Base-by-base conservation (phyloP, 768 basidiomycete genomes). In the Lactifluus hygrophoroides region DNA sequence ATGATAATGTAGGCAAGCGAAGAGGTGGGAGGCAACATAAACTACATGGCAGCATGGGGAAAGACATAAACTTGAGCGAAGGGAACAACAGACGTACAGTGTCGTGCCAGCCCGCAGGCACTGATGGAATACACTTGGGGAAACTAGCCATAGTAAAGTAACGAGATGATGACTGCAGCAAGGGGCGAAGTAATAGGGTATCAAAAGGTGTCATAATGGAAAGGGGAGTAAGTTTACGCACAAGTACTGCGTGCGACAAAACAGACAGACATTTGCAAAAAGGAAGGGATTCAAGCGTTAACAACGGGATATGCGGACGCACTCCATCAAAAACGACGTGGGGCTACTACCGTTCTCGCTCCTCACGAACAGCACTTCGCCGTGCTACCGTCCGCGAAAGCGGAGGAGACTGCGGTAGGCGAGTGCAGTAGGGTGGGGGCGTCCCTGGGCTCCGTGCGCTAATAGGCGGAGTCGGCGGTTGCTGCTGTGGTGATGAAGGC, bases 381-480 rank as follows among this genome's bases (percentile, higher is more conserved):
- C 32, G 44, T 21, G 52, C n/a, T 21, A 42, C 19, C 40, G 58
- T 48, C 10, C 58, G 38, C 19, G 27, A 42, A 37, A 27, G 50
- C 8, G 52, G 53, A 10, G 58, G 48, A 13, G 58, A 54, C 25
- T 23, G 58, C 34, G 34, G 54, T 3, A 51, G 17, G 43, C 54
- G 54, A 21, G 42, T 5, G 16, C n/a, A 10, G 14, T 48, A 40
- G 19, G 47, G 21, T 7, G 21, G 42, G 40, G 46, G 38, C 32
- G 34, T 27, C n/a, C 17, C 44, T 35, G 58, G 58, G 28, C 58
- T 60, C 45, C 49, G 58, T 43, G 35, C 44, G 14, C 42, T 37
- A 59, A 37, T 59, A 59, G 58, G 52, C 47, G 58, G 58, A 21
- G 52, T 59, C 58, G 52, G 23, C 23, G 40, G 46, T 19, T 32